phyloP scores from a whole-genome alignment of 139 green algal genomes.

The Chlamydomonas applanata region DNA sequence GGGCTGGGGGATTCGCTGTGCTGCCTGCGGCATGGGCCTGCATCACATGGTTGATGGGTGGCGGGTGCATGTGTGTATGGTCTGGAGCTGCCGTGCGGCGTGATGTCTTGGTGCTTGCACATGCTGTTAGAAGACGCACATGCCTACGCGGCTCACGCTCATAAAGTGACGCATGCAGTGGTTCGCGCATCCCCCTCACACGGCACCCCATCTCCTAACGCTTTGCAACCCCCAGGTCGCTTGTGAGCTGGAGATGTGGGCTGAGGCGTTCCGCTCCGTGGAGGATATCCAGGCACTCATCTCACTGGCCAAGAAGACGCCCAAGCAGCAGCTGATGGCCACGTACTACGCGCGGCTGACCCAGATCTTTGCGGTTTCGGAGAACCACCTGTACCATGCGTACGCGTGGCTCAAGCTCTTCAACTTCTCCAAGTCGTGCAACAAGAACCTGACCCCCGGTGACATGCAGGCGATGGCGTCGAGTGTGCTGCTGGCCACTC shows the following conservation, averaged over 20 bases:
- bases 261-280: slow-evolving; percentile 96
- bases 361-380: slow-evolving; percentile 82
- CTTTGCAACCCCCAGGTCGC: slow-evolving; percentile 64
- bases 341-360: slow-evolving; percentile 86
- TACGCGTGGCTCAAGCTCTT: slow-evolving; percentile 93
- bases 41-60: not conserved
- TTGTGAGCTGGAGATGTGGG: slow-evolving; percentile 96
- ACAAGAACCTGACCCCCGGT: slow-evolving; percentile 26
- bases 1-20: too few species aligned
- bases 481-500: slow-evolving; percentile 87
- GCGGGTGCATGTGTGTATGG: not conserved
- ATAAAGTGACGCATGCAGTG: too few species aligned
- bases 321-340: slow-evolving; percentile 93
- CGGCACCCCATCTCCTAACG: too few species aligned
- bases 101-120: too few species aligned
- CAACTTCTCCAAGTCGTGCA: slow-evolving; percentile 24
- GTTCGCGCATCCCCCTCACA: too few species aligned
- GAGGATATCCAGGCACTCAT: slow-evolving; percentile 97
- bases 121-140: too few species aligned
- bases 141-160: too few species aligned
- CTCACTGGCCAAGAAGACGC: slow-evolving; percentile 76
- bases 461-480: slow-evolving; percentile 68
- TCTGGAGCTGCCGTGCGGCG: too few species aligned
- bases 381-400: slow-evolving; percentile 90
- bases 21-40: not conserved